Percentiles rank a stretch among this genome's conserved stretches.
Conservation (phyloP, 148 eudicot species). For the Rhododendron ovatum region DNA sequence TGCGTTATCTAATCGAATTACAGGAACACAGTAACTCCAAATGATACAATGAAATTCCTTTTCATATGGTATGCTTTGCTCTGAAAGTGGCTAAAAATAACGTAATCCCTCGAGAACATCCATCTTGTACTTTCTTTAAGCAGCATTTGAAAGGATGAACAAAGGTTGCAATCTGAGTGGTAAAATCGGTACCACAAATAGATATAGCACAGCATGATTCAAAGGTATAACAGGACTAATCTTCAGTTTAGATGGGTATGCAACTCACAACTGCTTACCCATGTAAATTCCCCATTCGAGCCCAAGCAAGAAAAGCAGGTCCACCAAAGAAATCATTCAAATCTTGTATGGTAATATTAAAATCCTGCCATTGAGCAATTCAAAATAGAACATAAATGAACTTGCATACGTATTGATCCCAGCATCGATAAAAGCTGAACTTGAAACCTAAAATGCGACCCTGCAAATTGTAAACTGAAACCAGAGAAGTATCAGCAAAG, state of each 20-base stretch:
- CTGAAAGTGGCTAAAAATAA: not conserved
- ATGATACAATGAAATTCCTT: not conserved
- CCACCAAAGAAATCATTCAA: constrained; percentile 90
- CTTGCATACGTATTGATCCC: not conserved
- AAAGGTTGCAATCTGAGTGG: not conserved
- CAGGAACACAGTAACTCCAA: not conserved
- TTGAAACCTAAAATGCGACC: not conserved
- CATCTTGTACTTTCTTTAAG: not conserved
- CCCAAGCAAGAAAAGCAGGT: constrained; percentile 99
- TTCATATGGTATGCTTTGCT: not conserved
- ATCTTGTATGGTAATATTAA: constrained; percentile 57
- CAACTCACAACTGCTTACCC: constrained; percentile 39
- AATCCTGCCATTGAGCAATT: constrained; percentile 46
- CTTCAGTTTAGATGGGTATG: not conserved
- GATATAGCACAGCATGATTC: not conserved
- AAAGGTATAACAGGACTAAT: not conserved
- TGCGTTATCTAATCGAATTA: not conserved
- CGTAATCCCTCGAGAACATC: not conserved
- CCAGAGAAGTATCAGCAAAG: not conserved
- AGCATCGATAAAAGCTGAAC: not conserved
- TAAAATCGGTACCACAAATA: not conserved
- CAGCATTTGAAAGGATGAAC: not conserved
- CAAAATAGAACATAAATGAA: constrained; percentile 1
- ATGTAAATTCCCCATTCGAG: constrained; percentile 98
- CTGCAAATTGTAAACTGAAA: not conserved